A percentile compares a stretch with the other conserved stretches of the same genome.
These are phyloP conservation scores for Vickermania spadyakhi DNA, from an alignment of 208 protist genomes.

Conservation along the genomic window DNA sequence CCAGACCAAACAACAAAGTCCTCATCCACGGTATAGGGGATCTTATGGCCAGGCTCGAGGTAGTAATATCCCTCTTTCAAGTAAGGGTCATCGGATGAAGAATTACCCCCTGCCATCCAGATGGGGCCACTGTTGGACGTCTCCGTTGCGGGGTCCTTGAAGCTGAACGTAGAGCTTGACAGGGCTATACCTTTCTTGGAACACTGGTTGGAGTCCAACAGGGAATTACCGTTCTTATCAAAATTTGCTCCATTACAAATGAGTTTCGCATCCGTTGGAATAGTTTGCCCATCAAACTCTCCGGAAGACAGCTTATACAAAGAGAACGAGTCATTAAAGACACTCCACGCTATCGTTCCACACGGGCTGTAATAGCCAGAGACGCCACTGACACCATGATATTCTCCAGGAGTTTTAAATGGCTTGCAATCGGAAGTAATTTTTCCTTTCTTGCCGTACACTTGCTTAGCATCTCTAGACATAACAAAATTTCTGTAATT, in stretches of 20 bases:
- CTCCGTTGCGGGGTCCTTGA: slow-evolving; percentile 58
- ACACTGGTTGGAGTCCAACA: slow-evolving; percentile 35
- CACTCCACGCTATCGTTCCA: slow-evolving; percentile 92
- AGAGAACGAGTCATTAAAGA: slow-evolving; percentile 96
- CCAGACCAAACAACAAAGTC: slow-evolving; percentile 98
- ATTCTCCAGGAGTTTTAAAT: slow-evolving; percentile 56
- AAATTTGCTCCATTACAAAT: slow-evolving; percentile 82
- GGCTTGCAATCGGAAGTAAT: slow-evolving; percentile 26
- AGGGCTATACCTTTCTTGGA: slow-evolving; percentile 92
- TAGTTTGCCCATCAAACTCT: neutral
- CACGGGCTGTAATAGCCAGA: slow-evolving; percentile 89
- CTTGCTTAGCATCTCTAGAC: slow-evolving; percentile 48
- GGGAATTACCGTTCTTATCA: slow-evolving; percentile 15
- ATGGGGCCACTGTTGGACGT: slow-evolving; percentile 15
- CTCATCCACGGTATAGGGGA: slow-evolving; percentile 83
- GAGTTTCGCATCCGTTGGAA: slow-evolving; percentile 15
- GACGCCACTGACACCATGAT: slow-evolving; percentile 10
- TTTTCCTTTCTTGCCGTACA: slow-evolving; percentile 22
- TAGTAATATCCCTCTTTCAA: slow-evolving; percentile 73
- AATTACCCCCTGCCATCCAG: slow-evolving; percentile 23
- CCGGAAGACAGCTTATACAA: slow-evolving; percentile 22
- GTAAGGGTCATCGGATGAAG: slow-evolving; percentile 41
- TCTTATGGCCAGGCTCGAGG: slow-evolving; percentile 62
- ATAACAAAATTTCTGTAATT: slow-evolving; percentile 94
- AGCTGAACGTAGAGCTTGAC: slow-evolving; percentile 66